Percentiles rank a stretch among this genome's conserved stretches.
Evolutionary conservation across 2,329 filamentous ascomycete species (phyloP).

Genomic region (Cladosporium sp.): DNA sequence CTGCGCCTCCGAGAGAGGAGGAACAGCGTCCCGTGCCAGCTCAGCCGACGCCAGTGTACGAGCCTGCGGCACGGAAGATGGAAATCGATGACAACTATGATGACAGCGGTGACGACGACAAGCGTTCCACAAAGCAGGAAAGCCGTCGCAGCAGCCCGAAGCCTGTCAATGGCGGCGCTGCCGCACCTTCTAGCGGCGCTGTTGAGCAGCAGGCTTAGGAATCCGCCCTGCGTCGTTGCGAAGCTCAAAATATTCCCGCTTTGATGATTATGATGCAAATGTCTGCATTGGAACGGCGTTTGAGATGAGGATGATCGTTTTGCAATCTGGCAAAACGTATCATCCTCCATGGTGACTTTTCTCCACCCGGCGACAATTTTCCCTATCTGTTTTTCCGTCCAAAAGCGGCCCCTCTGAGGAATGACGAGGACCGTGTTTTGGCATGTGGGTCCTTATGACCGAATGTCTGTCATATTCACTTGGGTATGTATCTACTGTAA

Average conservation of each 20-base stretch:
- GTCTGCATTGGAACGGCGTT: not conserved
- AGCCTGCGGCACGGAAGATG: conserved; percentile 90
- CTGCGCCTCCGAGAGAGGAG: conserved; percentile 45
- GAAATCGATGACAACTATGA: conserved; percentile 98
- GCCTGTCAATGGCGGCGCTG: conserved; percentile 20
- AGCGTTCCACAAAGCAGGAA: conserved; percentile 44
- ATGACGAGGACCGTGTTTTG: too few species aligned
- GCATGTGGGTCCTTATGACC: not conserved
- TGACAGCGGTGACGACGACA: conserved; percentile 84
- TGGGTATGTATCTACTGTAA: not conserved
- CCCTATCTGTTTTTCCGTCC: too few species aligned
- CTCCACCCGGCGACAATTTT: too few species aligned
- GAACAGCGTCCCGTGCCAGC: conserved; percentile 29
- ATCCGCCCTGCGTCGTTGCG: not conserved
- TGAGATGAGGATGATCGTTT: not conserved
- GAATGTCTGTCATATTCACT: not conserved
- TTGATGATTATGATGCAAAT: not conserved
- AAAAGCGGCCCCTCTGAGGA: not conserved
- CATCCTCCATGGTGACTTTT: too few species aligned
- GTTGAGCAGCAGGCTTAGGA: conserved; percentile 5
- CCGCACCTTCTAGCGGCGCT: not conserved
- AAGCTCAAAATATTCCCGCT: not conserved
- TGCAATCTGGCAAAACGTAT: too few species aligned
- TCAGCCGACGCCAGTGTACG: conserved; percentile 47
- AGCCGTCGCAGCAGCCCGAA: conserved; percentile 43